phyloP scores from a whole-genome alignment of 805 yeast genomes.

The Crinitomyces ghanaensis region DNA sequence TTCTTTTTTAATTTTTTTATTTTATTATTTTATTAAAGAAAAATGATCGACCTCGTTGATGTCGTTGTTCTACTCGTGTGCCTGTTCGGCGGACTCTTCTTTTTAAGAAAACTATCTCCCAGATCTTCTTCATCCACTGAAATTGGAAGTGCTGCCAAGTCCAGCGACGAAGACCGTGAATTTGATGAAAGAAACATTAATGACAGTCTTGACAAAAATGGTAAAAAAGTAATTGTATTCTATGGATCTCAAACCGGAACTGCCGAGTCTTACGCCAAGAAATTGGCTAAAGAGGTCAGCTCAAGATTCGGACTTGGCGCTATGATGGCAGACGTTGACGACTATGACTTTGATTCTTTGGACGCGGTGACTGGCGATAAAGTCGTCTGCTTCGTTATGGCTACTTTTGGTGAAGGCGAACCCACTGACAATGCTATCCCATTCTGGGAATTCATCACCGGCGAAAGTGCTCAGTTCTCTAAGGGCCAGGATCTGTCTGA shows the following conservation, averaged over 20 bases:
- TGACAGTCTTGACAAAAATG: conserved; percentile 37
- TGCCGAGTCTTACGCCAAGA: conserved; percentile 91
- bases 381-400: conserved; percentile 65
- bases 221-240: conserved; percentile 68
- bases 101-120: too few relatives aligned
- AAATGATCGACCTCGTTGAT: too few relatives aligned
- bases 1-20: too few relatives aligned
- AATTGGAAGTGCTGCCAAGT: too few relatives aligned
- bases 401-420: conserved; percentile 98
- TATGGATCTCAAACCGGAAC: conserved; percentile 98
- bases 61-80: too few relatives aligned
- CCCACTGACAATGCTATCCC: conserved; percentile 90
- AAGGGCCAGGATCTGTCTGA: conserved; percentile 20
- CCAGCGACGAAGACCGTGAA: conserved; percentile 15
- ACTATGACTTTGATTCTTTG: conserved; percentile 72
- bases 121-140: too few relatives aligned
- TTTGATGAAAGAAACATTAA: conserved; percentile 20
- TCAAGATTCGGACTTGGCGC: conserved; percentile 71
- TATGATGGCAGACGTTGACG: conserved; percentile 80
- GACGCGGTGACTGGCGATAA: conserved; percentile 50
- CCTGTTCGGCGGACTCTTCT: too few relatives aligned
- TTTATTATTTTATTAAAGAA: too few relatives aligned
- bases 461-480: conserved; percentile 41
- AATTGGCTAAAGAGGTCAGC: conserved; percentile 79
- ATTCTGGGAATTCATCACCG: conserved; percentile 54